phyloP scores from a whole-genome alignment of 768 basidiomycete genomes.

The Fomitopsis pulvina region DNA sequence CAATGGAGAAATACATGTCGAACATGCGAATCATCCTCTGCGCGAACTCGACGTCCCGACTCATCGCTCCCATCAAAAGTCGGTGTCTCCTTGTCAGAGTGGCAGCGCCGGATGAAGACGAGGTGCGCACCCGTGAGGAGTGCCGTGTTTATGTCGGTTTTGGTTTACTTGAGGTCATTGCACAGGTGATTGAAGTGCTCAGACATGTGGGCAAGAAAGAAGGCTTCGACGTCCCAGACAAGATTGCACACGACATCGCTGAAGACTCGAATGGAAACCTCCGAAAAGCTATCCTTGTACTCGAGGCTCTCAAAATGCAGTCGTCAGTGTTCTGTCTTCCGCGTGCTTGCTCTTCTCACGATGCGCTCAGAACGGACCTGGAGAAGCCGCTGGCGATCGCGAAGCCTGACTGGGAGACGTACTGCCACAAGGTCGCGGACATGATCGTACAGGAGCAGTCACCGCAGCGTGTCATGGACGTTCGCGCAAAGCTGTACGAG shows the following conservation, averaged over 20 bases:
- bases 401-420: conserved; percentile 99
- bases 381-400: conserved; percentile 75
- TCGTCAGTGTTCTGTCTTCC: conserved; percentile 45
- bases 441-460: conserved; percentile 86
- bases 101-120: conserved; percentile 72
- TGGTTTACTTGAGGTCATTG: background rate
- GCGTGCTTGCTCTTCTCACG: conserved; percentile 2
- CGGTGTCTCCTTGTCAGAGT: conserved; percentile 92
- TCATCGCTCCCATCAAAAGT: conserved; percentile 96
- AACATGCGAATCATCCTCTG: conserved; percentile 97
- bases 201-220: conserved; percentile 75
- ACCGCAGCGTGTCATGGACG: conserved; percentile 85
- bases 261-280: conserved; percentile 84
- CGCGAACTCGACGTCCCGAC: conserved; percentile 89
- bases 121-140: conserved; percentile 67
- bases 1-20: conserved; percentile 99
- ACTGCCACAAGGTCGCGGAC: conserved; percentile 88
- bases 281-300: conserved; percentile 88
- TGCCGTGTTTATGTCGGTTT: conserved; percentile 18
- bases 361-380: conserved; percentile 62
- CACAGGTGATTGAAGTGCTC: conserved; percentile 77
- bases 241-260: conserved; percentile 70
- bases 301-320: conserved; percentile 97
- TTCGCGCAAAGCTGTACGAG: conserved; percentile 91
- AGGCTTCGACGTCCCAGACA: conserved; percentile 72